phyloP scores from a whole-genome alignment of 2,329 filamentous ascomycete species.

The Calonectria ilicicola region DNA sequence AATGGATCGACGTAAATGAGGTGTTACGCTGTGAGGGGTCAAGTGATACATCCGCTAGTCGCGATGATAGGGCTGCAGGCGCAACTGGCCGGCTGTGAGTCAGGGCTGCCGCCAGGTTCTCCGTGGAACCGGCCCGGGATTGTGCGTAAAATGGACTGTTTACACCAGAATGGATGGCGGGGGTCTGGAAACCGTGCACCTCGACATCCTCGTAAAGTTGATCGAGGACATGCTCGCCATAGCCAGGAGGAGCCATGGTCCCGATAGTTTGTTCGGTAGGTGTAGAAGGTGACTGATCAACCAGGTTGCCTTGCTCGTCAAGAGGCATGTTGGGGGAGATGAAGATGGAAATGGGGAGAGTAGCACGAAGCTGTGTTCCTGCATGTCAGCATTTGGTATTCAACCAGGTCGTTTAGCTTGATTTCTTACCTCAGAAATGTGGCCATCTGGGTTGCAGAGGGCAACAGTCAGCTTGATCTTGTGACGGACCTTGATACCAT shows the following conservation, averaged over 20 bases:
- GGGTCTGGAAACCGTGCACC: conserved; percentile 82
- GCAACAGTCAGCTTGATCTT: conserved; percentile 93
- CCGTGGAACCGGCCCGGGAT: conserved; percentile 81
- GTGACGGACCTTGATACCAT: conserved; percentile 92
- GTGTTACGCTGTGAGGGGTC: conserved; percentile 59
- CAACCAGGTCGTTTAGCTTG: not conserved
- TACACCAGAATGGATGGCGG: conserved; percentile 76
- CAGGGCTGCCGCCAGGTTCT: conserved; percentile 76
- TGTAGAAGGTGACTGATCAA: conserved; percentile 67
- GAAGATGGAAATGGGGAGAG: conserved; percentile 91
- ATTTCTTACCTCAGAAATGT: conserved; percentile 82
- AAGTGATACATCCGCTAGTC: conserved; percentile 76
- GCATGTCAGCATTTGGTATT: conserved; percentile 17
- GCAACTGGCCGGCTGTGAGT: conserved; percentile 47
- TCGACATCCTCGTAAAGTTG: conserved; percentile 92
- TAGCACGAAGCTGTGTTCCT: conserved; percentile 77
- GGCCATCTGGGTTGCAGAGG: conserved; percentile 93
- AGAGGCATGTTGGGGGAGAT: conserved; percentile 94
- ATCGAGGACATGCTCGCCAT: conserved; percentile 90
- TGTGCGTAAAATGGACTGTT: conserved; percentile 83
- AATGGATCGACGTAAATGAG: conserved; percentile 59
- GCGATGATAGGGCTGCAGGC: conserved; percentile 71
- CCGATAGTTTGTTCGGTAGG: conserved; percentile 63
- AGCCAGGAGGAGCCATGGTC: conserved; percentile 87
- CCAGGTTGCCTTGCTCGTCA: conserved; percentile 86